These are phyloP conservation scores for Cinnamomum micranthum DNA, from an alignment of 164 flowering plant genomes.

Conservation along the genomic window DNA sequence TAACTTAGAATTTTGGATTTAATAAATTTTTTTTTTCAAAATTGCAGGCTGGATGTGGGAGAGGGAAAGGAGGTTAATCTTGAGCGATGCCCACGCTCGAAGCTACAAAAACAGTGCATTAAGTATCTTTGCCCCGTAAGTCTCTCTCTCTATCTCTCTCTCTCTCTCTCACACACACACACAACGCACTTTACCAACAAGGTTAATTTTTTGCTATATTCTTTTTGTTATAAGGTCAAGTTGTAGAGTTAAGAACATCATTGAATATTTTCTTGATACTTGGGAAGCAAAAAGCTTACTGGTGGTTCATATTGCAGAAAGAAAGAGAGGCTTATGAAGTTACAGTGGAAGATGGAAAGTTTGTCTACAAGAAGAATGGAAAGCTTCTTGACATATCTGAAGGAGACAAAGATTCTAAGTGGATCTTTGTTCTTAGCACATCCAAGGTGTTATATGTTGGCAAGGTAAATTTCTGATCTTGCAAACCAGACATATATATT, in stretches of 20 bases:
- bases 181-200: neutral
- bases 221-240: neutral
- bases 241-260: neutral
- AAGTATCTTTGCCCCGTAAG: slow-evolving; percentile 92
- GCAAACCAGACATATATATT: neutral
- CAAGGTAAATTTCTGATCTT: slow-evolving; percentile 9
- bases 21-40: neutral
- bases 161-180: neutral
- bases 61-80: slow-evolving; percentile 78
- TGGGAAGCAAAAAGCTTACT: neutral
- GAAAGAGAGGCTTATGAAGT: slow-evolving; percentile 81
- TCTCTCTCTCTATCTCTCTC: neutral
- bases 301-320: slow-evolving; percentile 34
- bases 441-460: slow-evolving; percentile 74
- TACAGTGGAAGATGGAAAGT: slow-evolving; percentile 50
- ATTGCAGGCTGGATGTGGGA: slow-evolving; percentile 81
- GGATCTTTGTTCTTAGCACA: slow-evolving; percentile 95
- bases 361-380: slow-evolving; percentile 51
- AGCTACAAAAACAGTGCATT: slow-evolving; percentile 91
- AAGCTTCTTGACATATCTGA: slow-evolving; percentile 53
- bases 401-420: slow-evolving; percentile 60
- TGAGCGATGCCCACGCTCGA: slow-evolving; percentile 65
- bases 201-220: no score
- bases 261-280: neutral
- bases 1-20: neutral